Conservation (phyloP, 345 rosid genomes). For the Arabidopsis arenosa region DNA sequence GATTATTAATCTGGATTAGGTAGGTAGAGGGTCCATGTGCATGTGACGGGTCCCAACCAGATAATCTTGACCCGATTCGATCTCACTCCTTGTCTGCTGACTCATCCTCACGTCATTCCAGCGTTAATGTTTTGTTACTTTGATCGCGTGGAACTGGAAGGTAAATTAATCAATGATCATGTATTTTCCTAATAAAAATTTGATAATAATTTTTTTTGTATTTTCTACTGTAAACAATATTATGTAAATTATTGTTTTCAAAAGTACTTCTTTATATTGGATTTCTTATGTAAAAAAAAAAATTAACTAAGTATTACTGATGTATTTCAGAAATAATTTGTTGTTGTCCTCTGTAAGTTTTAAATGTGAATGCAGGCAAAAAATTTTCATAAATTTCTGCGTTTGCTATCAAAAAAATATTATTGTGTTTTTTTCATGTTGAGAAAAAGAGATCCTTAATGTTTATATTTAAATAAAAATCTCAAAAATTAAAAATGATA, state of each 20-base stretch:
- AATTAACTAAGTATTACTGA: not conserved
- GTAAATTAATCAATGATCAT: not conserved
- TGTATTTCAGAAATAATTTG: not conserved
- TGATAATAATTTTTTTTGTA: not conserved
- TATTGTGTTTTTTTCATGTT: not conserved
- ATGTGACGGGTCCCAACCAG: conserved; percentile 48
- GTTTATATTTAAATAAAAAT: too few relatives aligned
- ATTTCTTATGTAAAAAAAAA: too few relatives aligned
- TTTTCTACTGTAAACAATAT: not conserved
- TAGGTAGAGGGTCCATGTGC: conserved; percentile 44
- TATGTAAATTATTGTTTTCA: not conserved
- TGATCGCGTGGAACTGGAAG: not conserved
- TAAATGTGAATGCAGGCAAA: not conserved
- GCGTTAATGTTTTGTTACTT: not conserved
- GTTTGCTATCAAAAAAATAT: too few relatives aligned
- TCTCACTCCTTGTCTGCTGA: conserved; percentile 42
- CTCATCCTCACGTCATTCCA: conserved; percentile 30
- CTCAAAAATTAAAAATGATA: too few relatives aligned
- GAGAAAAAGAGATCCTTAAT: too few relatives aligned
- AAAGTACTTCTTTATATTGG: not conserved
- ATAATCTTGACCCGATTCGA: conserved; percentile 48
- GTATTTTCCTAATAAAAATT: not conserved
- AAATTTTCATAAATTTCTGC: not conserved
- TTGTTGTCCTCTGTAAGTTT: not conserved
- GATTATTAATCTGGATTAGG: conserved; percentile 38